phyloP scores from a whole-genome alignment of 495 filamentous ascomycete species.

The Hypoxylon rickii region DNA sequence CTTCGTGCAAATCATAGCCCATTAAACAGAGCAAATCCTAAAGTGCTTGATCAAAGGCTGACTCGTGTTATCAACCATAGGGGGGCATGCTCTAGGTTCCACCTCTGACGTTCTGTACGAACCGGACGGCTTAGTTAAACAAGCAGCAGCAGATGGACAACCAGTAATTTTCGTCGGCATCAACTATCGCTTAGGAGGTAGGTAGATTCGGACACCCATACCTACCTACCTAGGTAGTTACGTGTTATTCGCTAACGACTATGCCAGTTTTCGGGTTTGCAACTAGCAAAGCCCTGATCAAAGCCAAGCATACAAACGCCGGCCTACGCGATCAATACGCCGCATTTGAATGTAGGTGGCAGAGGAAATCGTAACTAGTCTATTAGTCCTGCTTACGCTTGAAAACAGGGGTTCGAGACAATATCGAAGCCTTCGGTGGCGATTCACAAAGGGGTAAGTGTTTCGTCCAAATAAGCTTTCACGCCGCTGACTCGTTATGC shows the following conservation, averaged over 20 bases:
- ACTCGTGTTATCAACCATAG: background rate
- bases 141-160: constrained; percentile 4
- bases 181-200: constrained; percentile 8
- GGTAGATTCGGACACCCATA: background rate
- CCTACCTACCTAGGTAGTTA: background rate
- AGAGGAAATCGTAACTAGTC: background rate
- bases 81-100: constrained; percentile 9
- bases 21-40: background rate
- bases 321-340: constrained; percentile 9
- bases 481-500: no score
- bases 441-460: constrained; percentile 4
- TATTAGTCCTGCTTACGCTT: background rate
- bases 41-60: background rate
- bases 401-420: constrained; percentile 7
- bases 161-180: constrained; percentile 4
- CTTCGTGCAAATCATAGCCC: background rate
- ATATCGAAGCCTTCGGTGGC: constrained; percentile 10
- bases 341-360: constrained; percentile 5
- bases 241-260: background rate
- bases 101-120: constrained; percentile 6
- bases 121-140: constrained; percentile 3
- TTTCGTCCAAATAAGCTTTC: background rate
- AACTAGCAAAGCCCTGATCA: background rate
- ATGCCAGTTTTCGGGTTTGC: constrained; percentile 4
- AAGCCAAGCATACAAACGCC: constrained; percentile 6